phyloP scores from a whole-genome alignment of 2,329 filamentous ascomycete species.

The Juglanconis juglandina region DNA sequence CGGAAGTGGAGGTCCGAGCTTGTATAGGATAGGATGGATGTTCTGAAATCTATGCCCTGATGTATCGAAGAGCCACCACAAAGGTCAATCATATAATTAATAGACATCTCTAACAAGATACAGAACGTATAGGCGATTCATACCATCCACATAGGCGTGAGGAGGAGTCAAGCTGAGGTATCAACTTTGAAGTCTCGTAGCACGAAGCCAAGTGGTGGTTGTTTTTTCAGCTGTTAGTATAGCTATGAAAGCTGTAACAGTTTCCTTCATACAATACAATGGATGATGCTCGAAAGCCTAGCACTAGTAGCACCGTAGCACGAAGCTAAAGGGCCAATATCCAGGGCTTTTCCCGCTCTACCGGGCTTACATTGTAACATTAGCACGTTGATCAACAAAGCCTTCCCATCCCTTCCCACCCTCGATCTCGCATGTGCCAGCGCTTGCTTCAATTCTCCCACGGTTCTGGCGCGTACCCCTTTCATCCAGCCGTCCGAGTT shows the following conservation, averaged over 20 bases:
- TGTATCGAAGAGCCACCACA: background rate
- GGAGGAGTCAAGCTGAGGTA: too few relatives aligned
- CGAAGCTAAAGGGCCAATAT: too few relatives aligned
- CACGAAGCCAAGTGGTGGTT: too few relatives aligned
- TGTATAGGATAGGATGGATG: background rate
- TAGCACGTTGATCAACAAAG: background rate
- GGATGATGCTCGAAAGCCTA: too few relatives aligned
- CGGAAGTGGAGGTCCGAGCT: background rate
- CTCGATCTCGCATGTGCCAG: background rate
- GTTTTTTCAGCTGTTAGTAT: too few relatives aligned
- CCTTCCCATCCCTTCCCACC: background rate
- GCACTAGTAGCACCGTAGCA: too few relatives aligned
- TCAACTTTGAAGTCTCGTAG: too few relatives aligned
- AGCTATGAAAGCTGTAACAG: too few relatives aligned
- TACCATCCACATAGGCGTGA: too few relatives aligned
- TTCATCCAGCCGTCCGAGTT: background rate
- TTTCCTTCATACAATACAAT: too few relatives aligned
- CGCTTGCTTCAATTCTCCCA: background rate
- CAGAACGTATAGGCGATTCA: background rate
- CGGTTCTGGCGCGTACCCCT: background rate
- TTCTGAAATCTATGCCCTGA: background rate
- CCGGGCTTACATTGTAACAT: background rate
- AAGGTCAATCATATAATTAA: background rate
- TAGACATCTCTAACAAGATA: background rate
- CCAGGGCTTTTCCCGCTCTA: too few relatives aligned